Evolutionary conservation across 208 protist species (phyloP), one percentile per base, ranked within the genome.

Genomic region (Crithidia fasciculata): DNA sequence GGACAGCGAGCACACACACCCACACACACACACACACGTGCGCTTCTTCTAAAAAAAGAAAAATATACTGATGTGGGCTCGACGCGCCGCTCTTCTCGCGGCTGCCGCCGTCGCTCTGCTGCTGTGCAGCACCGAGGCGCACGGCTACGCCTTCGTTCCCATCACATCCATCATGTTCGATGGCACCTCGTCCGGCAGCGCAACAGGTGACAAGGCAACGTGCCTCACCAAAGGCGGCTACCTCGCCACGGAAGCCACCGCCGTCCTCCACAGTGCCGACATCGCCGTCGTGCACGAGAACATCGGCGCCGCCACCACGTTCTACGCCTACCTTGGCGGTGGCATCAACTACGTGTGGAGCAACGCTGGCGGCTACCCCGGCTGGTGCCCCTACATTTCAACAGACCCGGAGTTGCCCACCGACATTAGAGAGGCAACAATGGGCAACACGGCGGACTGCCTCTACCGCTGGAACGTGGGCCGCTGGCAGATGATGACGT

Each of bases 321-420:
- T 72, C 74, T 84, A 76, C 75, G 50, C 68, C 28, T 81, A 69
- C 53, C 74, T 84, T 50, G 80, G 75, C 55, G 80, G 64, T 8
- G 63, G 66, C 39, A 72, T 72, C 36, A 28, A 44, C 43, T 47
- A 74, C 45, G 45, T 52, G n/a, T 36, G 45, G 39, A 49, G 52
- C 10, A 60, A 45, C 12, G 13, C 61, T 5, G 47, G 58, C 62
- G 47, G 19, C 8, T 4, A 37, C 16, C 8, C 18, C 2, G 47
- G 50, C 8, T 56, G 63, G 36, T 73, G 69, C 19, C 69, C 69
- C 8, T 73, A 52, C 16, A 28, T 16, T 0, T 12, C n/a, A 12
- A 13, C 9, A 15, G 69, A 73, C 47, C 69, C 57, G 5, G 61
- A 63, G 8, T 37, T 57, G 2, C 44, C 40, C 9, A 15, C 45